Base-by-base conservation (phyloP, 2,329 filamentous ascomycete genomes). In the Aspergillus phoenicis region DNA sequence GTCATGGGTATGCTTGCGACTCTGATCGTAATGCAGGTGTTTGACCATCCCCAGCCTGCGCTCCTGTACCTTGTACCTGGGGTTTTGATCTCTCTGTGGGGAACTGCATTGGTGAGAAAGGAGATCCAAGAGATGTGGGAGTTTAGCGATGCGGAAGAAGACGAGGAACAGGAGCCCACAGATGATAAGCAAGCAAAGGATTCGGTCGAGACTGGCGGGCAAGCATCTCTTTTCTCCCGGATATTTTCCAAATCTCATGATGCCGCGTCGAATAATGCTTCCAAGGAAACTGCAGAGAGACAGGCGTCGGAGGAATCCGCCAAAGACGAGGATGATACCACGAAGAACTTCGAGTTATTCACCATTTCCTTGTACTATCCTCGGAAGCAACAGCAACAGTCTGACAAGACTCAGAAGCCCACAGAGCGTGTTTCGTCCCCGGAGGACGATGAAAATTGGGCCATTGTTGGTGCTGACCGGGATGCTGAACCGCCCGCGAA, bases 1-100 rank as follows among this genome's bases (percentile, higher is more conserved):
- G 70, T 90, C 0, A 52, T 88, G 3, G 93, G 92, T 0, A 91
- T 98, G 87, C 63, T 92, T 2, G 81, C 83, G 2, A 97, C 94
- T 0, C 77, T 97, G 17, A 80, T 84, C 0, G 90, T 93, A 69
- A 89, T 98, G 78, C 82, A 93, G 53, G 78, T 91, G 8, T 95
- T 87, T 70, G 84, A 89, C 51, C 91, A 91, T 64, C 91, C 91
- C 2, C 94, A 99, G 73, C 94, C 94, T 0, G 94, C 95, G 7
- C 82, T 99, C 33, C 80, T 99, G 13, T 98, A 98, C 73, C 86
- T 99, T 6, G 95, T 98, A 0, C 94, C 94, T 0, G 89, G 91
- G 0, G 91, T 98, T 0, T 79, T 97, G 5, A 82, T 85, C 1
- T 85, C 89, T 1, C 73, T 95, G 1, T 96, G 91, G 89, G 75